These are phyloP conservation scores for Platanthera zijinensis DNA, from an alignment of 106 monocot species.

Conservation along the genomic window DNA sequence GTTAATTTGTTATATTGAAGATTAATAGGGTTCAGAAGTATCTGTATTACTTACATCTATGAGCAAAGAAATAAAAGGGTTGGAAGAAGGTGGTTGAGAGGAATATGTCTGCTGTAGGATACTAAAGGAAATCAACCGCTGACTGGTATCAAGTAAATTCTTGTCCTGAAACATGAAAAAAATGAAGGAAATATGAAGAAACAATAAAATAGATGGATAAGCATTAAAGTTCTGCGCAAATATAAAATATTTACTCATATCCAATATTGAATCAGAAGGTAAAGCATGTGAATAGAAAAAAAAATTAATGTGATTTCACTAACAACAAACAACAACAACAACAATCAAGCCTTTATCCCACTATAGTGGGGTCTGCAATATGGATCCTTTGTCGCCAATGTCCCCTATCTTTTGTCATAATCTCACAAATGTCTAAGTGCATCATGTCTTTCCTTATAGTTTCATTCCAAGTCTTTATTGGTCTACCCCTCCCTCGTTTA, in stretches of 20 bases:
- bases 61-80: conserved; percentile 65
- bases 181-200: neutral
- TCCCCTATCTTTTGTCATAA: no score
- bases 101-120: conserved; percentile 66
- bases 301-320: neutral
- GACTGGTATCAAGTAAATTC: conserved; percentile 46
- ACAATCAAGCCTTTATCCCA: neutral
- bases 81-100: conserved; percentile 44
- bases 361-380: no score
- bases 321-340: no score
- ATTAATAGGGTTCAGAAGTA: neutral
- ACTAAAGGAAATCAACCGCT: conserved; percentile 65
- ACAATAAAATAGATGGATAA: neutral
- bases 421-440: no score
- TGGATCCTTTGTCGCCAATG: no score
- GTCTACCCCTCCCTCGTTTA: no score
- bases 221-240: neutral
- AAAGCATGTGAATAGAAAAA: neutral
- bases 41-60: conserved; percentile 48
- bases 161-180: conserved; percentile 9
- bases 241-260: neutral
- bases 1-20: neutral
- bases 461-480: no score
- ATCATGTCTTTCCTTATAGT: no score
- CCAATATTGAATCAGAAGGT: neutral